Evolutionary conservation across 1,284 basidiomycete genomes (phyloP), one percentile per base, ranked within the genome.

Genomic region (Phylloboletellus chloephorus): DNA sequence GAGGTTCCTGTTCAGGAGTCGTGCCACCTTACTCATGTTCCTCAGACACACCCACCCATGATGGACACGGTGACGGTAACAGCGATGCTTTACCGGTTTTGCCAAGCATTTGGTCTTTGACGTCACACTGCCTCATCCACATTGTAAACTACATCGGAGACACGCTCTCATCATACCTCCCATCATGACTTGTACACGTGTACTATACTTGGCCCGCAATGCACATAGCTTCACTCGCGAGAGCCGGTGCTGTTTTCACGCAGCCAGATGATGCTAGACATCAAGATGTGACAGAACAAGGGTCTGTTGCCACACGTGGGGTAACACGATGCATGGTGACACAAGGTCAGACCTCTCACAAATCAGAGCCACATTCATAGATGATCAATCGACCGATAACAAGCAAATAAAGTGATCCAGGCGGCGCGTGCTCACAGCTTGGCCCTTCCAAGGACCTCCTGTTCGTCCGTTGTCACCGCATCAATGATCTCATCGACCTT

Each of bases 21-120:
- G 39, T 46, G 42, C 53, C 58, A 48, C 29, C 3, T 32, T 41
- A 22, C 48, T 60, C 48, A 64, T 53, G 41, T 49, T 47, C 24
- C 44, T 45, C 58, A 88, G 85, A 84, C 78, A 69, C 85, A 88
- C 57, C 85, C 85, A 41, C 86, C 87, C 47, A 78, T 88, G 64
- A 89, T 89, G 85, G 86, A 89, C 69, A 78, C 77, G 36, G 84
- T 89, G 47, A 81, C 80, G 25, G 78, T 89, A 49, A 86, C 86
- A 25, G 77, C 78, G 39, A 87, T 89, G 82, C 69, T 89, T 29
- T 88, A 85, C 66, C 78, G 87, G 41, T 85, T 85, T 61, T 82
- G 80, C 54, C 68, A 72, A 40, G 68, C 76, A 36, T 85, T 76
- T 68, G 79, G 79, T 56, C 68, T 84, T 37, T 84, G 68, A 75